Conservation (phyloP, 805 yeast species). For the Clavispora asparagi region DNA sequence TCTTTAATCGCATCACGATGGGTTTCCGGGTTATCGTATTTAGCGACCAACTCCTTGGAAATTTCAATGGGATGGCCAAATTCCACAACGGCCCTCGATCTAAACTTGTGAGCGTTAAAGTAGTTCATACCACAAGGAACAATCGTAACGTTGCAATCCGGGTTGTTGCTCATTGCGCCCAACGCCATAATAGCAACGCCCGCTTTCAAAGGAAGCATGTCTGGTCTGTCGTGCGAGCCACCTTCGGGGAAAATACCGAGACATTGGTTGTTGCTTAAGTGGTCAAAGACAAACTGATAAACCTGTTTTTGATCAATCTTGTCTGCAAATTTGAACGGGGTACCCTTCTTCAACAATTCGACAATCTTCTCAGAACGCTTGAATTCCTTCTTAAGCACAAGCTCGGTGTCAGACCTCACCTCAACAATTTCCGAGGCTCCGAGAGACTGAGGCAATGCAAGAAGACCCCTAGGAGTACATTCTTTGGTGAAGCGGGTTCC, state of each 20-base stretch:
- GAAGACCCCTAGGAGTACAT: conserved; percentile 58
- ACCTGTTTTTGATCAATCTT: conserved; percentile 84
- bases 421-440: conserved; percentile 72
- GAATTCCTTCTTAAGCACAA: conserved; percentile 67
- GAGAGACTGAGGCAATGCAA: conserved; percentile 71
- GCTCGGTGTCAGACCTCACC: conserved; percentile 66
- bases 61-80: conserved; percentile 86
- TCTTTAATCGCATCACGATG: conserved; percentile 71
- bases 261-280: conserved; percentile 73
- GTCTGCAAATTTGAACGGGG: conserved; percentile 65
- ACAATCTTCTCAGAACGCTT: conserved; percentile 42
- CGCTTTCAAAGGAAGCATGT: conserved; percentile 85
- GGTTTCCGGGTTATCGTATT: conserved; percentile 61
- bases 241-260: conserved; percentile 97
- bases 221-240: conserved; percentile 95
- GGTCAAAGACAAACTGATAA: conserved; percentile 79
- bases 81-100: conserved; percentile 93
- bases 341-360: conserved; percentile 44
- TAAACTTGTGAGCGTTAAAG: conserved; percentile 91
- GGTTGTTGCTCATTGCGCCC: conserved; percentile 81
- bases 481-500: conserved; percentile 64
- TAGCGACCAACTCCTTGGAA: conserved; percentile 47
- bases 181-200: conserved; percentile 98
- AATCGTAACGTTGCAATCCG: conserved; percentile 72
- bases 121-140: conserved; percentile 98